phyloP scores from a whole-genome alignment of 495 filamentous ascomycete species.

The Penicillium antarcticum region DNA sequence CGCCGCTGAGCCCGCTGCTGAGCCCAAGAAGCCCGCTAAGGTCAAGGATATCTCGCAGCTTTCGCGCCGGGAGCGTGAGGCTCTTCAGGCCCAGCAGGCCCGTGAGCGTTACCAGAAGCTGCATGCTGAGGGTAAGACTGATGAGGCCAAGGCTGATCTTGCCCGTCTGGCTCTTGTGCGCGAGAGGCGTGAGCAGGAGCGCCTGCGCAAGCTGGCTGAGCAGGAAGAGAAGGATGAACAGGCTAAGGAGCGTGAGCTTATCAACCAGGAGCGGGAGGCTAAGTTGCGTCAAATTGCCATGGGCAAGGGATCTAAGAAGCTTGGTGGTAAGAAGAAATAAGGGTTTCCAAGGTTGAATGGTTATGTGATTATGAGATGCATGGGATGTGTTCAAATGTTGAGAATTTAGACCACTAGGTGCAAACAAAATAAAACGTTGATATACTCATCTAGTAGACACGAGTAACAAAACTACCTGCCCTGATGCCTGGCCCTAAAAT shows the following conservation, averaged over 20 bases:
- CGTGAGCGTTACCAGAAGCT: conserved; percentile 91
- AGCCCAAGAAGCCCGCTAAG: conserved; percentile 30
- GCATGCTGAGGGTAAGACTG: conserved; percentile 94
- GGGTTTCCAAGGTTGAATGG: background rate
- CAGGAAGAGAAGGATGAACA: conserved; percentile 68
- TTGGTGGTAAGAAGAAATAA: conserved; percentile 40
- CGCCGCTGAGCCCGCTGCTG: conserved; percentile 30
- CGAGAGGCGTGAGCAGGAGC: conserved; percentile 83
- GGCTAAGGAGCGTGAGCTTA: conserved; percentile 44
- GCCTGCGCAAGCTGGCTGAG: conserved; percentile 75
- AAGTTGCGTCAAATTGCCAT: conserved; percentile 30
- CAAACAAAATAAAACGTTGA: background rate
- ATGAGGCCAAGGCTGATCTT: conserved; percentile 91
- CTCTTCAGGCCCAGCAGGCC: conserved; percentile 79
- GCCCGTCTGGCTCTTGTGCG: conserved; percentile 75
- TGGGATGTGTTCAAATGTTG: background rate
- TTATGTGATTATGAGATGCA: conserved; percentile 2
- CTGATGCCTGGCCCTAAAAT: no score
- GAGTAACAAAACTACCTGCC: background rate
- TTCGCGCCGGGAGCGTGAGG: conserved; percentile 83
- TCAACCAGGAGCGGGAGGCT: conserved; percentile 32
- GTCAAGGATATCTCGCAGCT: conserved; percentile 50
- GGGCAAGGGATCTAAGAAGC: conserved; percentile 30
- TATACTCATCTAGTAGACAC: background rate
- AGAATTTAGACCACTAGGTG: background rate